Base-by-base conservation (phyloP, 140 eudicot genomes). In the Cichorium intybus region DNA sequence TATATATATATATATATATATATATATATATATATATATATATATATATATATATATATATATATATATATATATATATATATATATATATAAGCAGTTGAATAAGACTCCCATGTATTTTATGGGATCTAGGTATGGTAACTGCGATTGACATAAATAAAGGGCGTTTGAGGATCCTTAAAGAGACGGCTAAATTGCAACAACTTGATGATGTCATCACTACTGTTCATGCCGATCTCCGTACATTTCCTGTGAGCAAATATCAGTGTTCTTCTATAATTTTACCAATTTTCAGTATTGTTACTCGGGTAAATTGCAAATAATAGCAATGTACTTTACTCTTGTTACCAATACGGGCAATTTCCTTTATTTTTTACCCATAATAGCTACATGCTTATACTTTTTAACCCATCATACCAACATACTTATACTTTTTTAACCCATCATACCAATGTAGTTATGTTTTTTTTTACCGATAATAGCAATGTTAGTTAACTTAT, bases 161-260 rank as follows among this genome's bases (percentile, higher is more conserved):
- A 80, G 97, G 97, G 62, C 95, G 97, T 6, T 66, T 91, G 64
- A 82, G 97, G 81, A 91, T 91, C 74, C 91, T 91, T 11, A 66
- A 77, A 66, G 95, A 87, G 78, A 78, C 97, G 3, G 96, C 97
- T 59, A 77, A 87, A 74, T 47, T 83, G 80, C 97, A 91, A 50
- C 60, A 75, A 72, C 82, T 85, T 75, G 75, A 77, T 76, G 49
- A 79, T 60, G 80, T 91, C 72, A 69, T 91, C 77, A 80, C 85
- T 51, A 74, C 87, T 14, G 57, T 85, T 43, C 88, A 91, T 77
- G 79, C 87, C 6, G 96, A 91, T 91, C 95, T 87, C 62, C 84
- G 91, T 62, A 41, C 70, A 61, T 78, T 82, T 83, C 69, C 81
- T 63, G 96, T 91, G 67, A 78, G 95, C 60, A 60, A 57, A 27